Evolutionary conservation across 2,329 filamentous ascomycete species (phyloP), one percentile per base, ranked within the genome.

Genomic region (Ascochyta lentis): DNA sequence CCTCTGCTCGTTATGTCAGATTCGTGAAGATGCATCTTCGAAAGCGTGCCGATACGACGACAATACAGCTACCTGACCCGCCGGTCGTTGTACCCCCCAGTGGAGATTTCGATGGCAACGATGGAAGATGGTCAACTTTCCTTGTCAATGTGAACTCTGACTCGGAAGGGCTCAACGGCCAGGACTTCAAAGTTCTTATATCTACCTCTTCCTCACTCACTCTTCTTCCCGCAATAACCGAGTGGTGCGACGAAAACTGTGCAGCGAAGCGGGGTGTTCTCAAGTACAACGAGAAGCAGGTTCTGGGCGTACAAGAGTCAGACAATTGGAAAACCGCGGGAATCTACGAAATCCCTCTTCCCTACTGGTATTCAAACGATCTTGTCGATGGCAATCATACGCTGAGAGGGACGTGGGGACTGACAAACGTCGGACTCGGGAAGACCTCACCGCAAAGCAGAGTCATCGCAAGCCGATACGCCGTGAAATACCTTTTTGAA

Each of bases 71-170:
- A 19, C 19, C 19, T 19, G 19, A 19, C 19, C 19, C 19, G 19
- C 19, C 19, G 19, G 19, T 19, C 19, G 19, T 19, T 19, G 19
- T 19, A 19, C 19, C 19, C 19, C 19, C 71, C 0, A 72, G 52
- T 48, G 66, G 66, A 6, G 16, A 39, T 3, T 76, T 63, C 22
- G 75, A 78, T 34, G 77, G 77, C 22, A 72, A 75, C 46, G 77
- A 79, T 58, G 77, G 77, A 1, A 65, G 58, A 40, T 79, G 77
- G 77, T 78, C 77, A 1, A 73, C 68, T 1, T 79, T 79, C 54
- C 54, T 53, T n/a, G 69, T 79, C 58, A 74, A 75, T 31, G 60
- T 78, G 1, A 77, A 77, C 10, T 66, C 69, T 12, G 61, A 66
- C 12, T 48, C 27, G 5, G 42, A 39, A 0, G 70, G 67, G 2